A percentile compares a stretch with the other conserved stretches of the same genome.
Conservation (phyloP, 2,329 filamentous ascomycete genomes). For the Diplodia seriata region DNA sequence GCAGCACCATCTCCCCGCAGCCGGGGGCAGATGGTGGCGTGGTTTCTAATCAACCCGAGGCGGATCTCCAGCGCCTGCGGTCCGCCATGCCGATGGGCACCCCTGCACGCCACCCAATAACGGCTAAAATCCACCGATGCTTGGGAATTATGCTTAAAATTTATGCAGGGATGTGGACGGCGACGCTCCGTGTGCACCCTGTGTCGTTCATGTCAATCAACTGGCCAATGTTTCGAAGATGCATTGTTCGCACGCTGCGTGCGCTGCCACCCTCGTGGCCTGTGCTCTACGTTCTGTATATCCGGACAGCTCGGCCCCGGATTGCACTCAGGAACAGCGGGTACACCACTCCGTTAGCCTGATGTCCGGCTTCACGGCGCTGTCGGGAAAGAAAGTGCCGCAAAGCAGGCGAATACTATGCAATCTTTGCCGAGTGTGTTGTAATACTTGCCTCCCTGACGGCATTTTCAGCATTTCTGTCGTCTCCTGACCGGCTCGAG, state of each 20-base stretch:
- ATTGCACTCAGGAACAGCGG: conserved; percentile 2
- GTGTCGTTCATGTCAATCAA: conserved; percentile 5
- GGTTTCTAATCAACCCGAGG: conserved; percentile 26
- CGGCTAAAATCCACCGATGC: conserved; percentile 9
- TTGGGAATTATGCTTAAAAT: conserved; percentile 23
- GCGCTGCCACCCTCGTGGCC: not conserved
- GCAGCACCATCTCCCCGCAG: conserved; percentile 13
- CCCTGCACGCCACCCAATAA: not conserved
- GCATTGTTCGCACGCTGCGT: not conserved
- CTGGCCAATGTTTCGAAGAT: not conserved
- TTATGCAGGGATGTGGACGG: conserved; percentile 11
- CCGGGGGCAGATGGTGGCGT: conserved; percentile 21
- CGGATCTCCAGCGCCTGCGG: conserved; percentile 27
- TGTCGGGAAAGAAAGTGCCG: not conserved
- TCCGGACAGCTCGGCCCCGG: not conserved
- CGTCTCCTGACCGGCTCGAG: not conserved
- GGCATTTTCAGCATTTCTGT: not conserved
- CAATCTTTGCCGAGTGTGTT: conserved; percentile 1
- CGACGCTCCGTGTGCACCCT: not conserved
- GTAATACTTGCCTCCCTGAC: not conserved
- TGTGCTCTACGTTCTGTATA: not conserved
- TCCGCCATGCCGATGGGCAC: conserved; percentile 9
- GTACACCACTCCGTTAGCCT: conserved; percentile 11
- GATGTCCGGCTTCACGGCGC: not conserved
- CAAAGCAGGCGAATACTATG: not conserved